These are phyloP conservation scores for Daldinia caldariorum DNA, from an alignment of 495 filamentous ascomycete genomes.

Conservation along the genomic window DNA sequence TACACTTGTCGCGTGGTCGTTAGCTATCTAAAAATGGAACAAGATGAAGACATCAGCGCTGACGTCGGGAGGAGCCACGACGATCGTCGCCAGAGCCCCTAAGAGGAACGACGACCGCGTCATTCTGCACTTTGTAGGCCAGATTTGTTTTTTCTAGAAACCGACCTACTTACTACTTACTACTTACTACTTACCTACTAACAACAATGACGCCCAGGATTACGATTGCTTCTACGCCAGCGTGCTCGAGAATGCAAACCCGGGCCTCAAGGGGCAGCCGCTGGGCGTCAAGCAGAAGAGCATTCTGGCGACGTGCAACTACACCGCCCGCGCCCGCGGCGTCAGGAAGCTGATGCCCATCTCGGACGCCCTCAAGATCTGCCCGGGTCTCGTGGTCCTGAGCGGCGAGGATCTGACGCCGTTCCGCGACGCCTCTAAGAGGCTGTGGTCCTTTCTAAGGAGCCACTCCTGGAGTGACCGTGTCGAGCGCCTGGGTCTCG, in stretches of 20 bases:
- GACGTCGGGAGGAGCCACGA: conserved; percentile 36
- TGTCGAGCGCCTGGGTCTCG: conserved; percentile 84
- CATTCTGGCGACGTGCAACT: conserved; percentile 95
- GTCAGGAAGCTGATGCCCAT: conserved; percentile 86
- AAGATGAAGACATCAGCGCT: conserved; percentile 41
- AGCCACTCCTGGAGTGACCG: conserved; percentile 76
- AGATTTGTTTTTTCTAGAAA: conserved; percentile 4
- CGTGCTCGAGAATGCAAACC: conserved; percentile 83
- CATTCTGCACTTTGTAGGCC: conserved; percentile 82
- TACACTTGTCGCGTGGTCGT: neutral
- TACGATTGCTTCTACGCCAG: conserved; percentile 96
- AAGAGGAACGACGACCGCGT: conserved; percentile 70
- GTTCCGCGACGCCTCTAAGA: conserved; percentile 87
- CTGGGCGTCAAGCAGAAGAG: conserved; percentile 76
- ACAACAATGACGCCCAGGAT: conserved; percentile 63
- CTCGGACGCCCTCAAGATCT: conserved; percentile 78
- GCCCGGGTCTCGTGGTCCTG: conserved; percentile 85
- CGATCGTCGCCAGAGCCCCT: conserved; percentile 48
- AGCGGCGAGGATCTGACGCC: conserved; percentile 87
- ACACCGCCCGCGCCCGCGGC: conserved; percentile 80
- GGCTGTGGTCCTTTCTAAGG: conserved; percentile 74
- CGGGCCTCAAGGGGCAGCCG: conserved; percentile 74
- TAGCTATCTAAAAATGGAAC: conserved; percentile 46
- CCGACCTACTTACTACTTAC: conserved; percentile 2
- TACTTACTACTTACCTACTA: no score